Conservation (phyloP, 1,139 yeast genomes). For the Meyerozyma guilliermondii region DNA sequence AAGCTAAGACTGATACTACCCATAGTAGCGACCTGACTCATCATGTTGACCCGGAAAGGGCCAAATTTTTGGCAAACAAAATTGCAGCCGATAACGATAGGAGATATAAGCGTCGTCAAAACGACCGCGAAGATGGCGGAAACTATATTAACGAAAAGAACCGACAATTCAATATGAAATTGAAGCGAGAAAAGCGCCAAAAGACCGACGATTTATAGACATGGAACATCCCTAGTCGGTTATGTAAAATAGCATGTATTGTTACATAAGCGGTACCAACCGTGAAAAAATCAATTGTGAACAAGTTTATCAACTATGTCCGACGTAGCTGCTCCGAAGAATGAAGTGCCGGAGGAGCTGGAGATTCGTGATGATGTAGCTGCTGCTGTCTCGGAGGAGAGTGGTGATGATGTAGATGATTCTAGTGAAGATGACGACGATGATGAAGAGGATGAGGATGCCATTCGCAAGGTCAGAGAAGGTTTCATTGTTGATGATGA, state of each 20-base stretch:
- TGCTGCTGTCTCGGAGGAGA: constrained; percentile 27
- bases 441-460: constrained; percentile 73
- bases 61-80: constrained; percentile 24
- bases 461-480: constrained; percentile 69
- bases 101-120: constrained; percentile 26
- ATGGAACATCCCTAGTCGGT: background rate
- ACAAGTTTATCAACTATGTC: constrained; percentile 1
- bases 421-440: constrained; percentile 77
- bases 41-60: constrained; percentile 5
- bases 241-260: background rate
- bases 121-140: constrained; percentile 30
- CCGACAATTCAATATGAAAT: constrained; percentile 69
- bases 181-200: constrained; percentile 33
- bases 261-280: background rate
- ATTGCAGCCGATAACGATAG: constrained; percentile 33
- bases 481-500: constrained; percentile 94
- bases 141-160: constrained; percentile 67
- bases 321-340: constrained; percentile 1
- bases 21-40: background rate
- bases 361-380: constrained; percentile 33
- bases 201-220: background rate
- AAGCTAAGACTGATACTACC: constrained; percentile 8
- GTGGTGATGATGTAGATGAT: constrained; percentile 48
- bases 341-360: constrained; percentile 15
- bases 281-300: background rate